phyloP scores from a whole-genome alignment of 2,329 filamentous ascomycete genomes.

The Fusarium domesticum region DNA sequence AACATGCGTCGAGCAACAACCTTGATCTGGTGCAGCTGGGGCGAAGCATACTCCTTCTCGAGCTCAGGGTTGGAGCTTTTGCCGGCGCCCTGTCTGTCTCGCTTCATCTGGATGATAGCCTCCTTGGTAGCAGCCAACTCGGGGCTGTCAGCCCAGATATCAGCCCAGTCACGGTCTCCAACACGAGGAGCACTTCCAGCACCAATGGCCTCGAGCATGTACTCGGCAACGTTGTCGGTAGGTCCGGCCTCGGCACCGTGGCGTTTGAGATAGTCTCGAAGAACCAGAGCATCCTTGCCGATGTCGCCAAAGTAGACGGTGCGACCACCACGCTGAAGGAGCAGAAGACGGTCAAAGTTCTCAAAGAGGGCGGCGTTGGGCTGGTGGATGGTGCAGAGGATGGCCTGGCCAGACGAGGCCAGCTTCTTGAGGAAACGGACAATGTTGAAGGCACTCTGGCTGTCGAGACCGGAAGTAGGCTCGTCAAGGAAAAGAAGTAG shows the following conservation, averaged over 20 bases:
- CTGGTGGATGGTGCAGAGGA: conserved; percentile 89
- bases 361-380: conserved; percentile 84
- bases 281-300: conserved; percentile 66
- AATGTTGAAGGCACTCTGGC: conserved; percentile 69
- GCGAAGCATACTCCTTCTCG: conserved; percentile 79
- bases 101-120: conserved; percentile 65
- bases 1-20: conserved; percentile 71
- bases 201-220: conserved; percentile 82
- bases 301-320: conserved; percentile 87
- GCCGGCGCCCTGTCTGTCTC: conserved; percentile 46
- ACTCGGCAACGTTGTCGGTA: conserved; percentile 65
- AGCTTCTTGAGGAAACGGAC: conserved; percentile 75
- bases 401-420: conserved; percentile 76
- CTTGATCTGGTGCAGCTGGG: conserved; percentile 73
- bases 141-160: conserved; percentile 72
- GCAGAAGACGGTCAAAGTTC: conserved; percentile 78
- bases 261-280: conserved; percentile 62
- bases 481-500: conserved; percentile 76
- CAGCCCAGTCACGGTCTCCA: conserved; percentile 73
- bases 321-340: conserved; percentile 73
- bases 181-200: conserved; percentile 70
- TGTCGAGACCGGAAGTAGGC: conserved; percentile 67
- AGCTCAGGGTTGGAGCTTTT: conserved; percentile 47
- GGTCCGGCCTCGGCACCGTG: conserved; percentile 58
- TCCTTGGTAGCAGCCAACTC: conserved; percentile 66